phyloP scores from a whole-genome alignment of 768 basidiomycete species.

The Suillus alpinus region DNA sequence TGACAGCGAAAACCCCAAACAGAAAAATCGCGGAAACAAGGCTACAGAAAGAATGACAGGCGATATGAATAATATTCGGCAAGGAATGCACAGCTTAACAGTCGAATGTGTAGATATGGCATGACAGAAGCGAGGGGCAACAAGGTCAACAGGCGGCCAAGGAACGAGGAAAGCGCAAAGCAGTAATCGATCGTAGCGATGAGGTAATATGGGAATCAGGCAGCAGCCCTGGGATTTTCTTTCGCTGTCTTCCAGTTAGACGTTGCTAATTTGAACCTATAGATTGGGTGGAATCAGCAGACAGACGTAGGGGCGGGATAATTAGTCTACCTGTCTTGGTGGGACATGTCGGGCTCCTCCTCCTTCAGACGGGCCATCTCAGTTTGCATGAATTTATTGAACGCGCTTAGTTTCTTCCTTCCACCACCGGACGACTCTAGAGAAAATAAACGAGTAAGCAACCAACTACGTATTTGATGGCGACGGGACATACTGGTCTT shows the following conservation, averaged over 20 bases:
- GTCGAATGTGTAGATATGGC: conserved; percentile 10
- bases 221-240: conserved; percentile 53
- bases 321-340: conserved; percentile 64
- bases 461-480: conserved; percentile 14
- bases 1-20: conserved; percentile 5
- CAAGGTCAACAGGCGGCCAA: conserved; percentile 4
- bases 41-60: conserved; percentile 24
- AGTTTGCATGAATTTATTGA: conserved; percentile 79
- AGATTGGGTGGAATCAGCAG: conserved; percentile 7
- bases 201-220: conserved; percentile 17
- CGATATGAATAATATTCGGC: conserved; percentile 30
- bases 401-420: conserved; percentile 64
- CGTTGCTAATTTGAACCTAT: conserved; percentile 70
- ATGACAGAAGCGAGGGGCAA: conserved; percentile 1
- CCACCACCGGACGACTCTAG: conserved; percentile 52
- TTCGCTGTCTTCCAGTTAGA: conserved; percentile 76
- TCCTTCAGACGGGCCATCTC: conserved; percentile 81
- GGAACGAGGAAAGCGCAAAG: conserved; percentile 10
- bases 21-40: conserved; percentile 15
- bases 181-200: conserved; percentile 4
- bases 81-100: conserved; percentile 14
- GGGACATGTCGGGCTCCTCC: conserved; percentile 65
- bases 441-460: conserved; percentile 15
- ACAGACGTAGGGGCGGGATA: background rate
- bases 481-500: conserved; percentile 46